Percentiles rank a stretch among this genome's conserved stretches.
Evolutionary conservation across 1,139 yeast genomes (phyloP).

Genomic region (Yamadazyma taylorii): DNA sequence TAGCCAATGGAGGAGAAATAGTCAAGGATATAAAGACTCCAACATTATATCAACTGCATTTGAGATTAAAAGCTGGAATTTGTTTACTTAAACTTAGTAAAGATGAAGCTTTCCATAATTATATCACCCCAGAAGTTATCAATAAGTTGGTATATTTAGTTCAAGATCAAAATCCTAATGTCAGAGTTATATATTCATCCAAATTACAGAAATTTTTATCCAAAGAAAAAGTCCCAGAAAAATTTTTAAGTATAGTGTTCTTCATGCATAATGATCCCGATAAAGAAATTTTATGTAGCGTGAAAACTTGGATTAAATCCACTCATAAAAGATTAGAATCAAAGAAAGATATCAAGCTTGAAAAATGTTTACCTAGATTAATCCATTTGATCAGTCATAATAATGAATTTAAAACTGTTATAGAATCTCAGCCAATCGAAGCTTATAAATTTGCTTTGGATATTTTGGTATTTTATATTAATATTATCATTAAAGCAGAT

Average conservation of each 20-base stretch:
- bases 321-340: conserved; percentile 46
- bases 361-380: conserved; percentile 65
- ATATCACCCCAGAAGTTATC: conserved; percentile 54
- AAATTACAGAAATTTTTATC: conserved; percentile 56
- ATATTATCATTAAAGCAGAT: conserved; percentile 59
- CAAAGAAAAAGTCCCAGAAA: conserved; percentile 55
- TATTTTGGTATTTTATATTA: conserved; percentile 61
- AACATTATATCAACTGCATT: conserved; percentile 52
- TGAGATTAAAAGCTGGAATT: conserved; percentile 70
- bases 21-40: conserved; percentile 63
- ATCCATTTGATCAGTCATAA: conserved; percentile 76
- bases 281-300: conserved; percentile 44
- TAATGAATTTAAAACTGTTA: conserved; percentile 56
- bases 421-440: conserved; percentile 21
- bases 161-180: conserved; percentile 64
- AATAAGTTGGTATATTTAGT: conserved; percentile 57
- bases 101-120: conserved; percentile 48
- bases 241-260: conserved; percentile 66
- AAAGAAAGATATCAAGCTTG: conserved; percentile 50
- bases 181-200: conserved; percentile 54
- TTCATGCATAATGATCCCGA: conserved; percentile 79
- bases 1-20: conserved; percentile 83
- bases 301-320: conserved; percentile 74
- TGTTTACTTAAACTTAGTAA: conserved; percentile 66
- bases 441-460: conserved; percentile 55